These are phyloP conservation scores for Penicillium pulvis DNA, from an alignment of 495 filamentous ascomycete genomes.

Conservation along the genomic window DNA sequence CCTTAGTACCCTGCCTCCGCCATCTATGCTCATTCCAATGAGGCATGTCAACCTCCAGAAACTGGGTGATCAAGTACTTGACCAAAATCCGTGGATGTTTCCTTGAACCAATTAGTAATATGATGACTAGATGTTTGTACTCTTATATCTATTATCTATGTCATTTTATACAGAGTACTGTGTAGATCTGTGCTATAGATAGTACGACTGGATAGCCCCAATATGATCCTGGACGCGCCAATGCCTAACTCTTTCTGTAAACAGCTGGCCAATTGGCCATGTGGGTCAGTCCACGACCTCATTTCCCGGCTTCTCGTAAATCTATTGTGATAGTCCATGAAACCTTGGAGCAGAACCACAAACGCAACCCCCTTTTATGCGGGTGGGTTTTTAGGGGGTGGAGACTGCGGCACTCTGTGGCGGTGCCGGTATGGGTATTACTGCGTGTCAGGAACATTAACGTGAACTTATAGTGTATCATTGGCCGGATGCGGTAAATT, in stretches of 20 bases:
- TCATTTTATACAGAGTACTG: background rate
- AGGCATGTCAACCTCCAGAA: background rate
- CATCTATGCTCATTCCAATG: constrained; percentile 4
- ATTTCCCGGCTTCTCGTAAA: constrained; percentile 9
- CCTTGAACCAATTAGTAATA: background rate
- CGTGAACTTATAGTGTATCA: background rate
- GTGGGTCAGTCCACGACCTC: constrained; percentile 9
- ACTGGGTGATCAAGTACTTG: background rate
- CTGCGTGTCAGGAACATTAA: constrained; percentile 2
- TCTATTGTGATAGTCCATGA: constrained; percentile 3
- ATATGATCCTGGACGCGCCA: background rate
- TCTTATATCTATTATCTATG: background rate
- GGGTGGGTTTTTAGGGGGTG: constrained; percentile 22
- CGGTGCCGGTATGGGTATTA: constrained; percentile 30
- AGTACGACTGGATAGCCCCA: background rate
- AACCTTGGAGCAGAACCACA: constrained; percentile 9
- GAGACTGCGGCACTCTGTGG: constrained; percentile 19
- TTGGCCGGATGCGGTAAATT: constrained; percentile 24
- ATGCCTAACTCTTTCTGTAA: background rate
- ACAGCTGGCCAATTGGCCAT: constrained; percentile 6
- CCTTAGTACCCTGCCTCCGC: constrained; percentile 7
- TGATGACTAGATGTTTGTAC: background rate
- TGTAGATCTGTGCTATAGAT: background rate
- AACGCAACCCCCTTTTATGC: constrained; percentile 27
- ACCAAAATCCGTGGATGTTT: background rate